Conservation (phyloP, 2,329 filamentous ascomycete species). For the Blastomyces gilchristii region DNA sequence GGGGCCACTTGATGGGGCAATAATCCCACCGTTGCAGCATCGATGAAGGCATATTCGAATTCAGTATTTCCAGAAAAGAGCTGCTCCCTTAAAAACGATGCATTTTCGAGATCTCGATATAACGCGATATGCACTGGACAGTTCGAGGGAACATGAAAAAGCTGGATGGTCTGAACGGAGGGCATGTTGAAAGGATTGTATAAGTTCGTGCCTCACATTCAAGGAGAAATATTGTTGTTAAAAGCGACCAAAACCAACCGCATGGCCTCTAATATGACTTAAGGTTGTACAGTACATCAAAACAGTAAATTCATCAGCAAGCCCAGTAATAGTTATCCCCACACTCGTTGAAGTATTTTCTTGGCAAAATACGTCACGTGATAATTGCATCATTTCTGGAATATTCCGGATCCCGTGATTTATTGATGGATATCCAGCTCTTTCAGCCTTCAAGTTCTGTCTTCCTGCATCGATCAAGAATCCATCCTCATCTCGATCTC, state of each 20-base stretch:
- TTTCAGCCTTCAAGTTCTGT: slow-evolving; percentile 3
- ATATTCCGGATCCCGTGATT: slow-evolving; percentile 26
- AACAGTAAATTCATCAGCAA: not conserved
- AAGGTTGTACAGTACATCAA: not conserved
- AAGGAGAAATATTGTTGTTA: not conserved
- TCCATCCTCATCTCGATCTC: not conserved
- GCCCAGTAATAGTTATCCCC: too few species aligned
- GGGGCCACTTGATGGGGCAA: not conserved
- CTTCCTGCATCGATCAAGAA: not conserved
- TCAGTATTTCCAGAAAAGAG: slow-evolving; percentile 72
- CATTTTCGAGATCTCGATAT: slow-evolving; percentile 67
- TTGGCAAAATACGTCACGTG: not conserved
- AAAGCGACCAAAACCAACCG: not conserved
- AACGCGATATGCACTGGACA: slow-evolving; percentile 63
- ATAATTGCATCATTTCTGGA: slow-evolving; percentile 23
- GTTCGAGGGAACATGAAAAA: slow-evolving; percentile 64
- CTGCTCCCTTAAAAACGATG: slow-evolving; percentile 67
- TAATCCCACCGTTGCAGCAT: slow-evolving; percentile 60
- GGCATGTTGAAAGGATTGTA: slow-evolving; percentile 16
- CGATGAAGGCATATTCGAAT: slow-evolving; percentile 90
- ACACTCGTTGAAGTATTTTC: too few species aligned
- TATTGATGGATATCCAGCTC: not conserved
- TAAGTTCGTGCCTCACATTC: not conserved
- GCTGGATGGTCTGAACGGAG: slow-evolving; percentile 52
- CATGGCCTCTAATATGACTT: not conserved